Evolutionary conservation across 78 protist genomes (phyloP).

Genomic region (Capsaspora owczarzaki): DNA sequence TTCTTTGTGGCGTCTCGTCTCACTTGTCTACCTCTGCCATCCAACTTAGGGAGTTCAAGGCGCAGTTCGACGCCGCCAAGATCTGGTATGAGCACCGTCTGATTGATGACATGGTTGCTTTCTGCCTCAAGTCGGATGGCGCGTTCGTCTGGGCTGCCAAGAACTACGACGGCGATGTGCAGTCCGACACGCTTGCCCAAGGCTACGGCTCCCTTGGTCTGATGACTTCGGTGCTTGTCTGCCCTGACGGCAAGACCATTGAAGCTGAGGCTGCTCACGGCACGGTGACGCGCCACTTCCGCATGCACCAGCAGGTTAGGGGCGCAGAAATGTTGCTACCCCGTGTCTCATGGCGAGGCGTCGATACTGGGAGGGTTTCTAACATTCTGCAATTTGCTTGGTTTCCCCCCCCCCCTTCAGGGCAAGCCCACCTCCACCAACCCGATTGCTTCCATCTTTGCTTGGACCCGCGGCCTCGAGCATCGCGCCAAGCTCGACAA

Average conservation of each 20-base stretch:
- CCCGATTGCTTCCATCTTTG: conserved; percentile 80
- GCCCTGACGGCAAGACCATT: conserved; percentile 71
- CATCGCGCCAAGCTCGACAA: conserved; percentile 81
- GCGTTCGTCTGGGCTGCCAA: conserved; percentile 93
- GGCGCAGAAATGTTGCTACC: background rate
- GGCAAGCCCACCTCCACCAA: conserved; percentile 77
- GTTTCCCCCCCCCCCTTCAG: conserved; percentile 10
- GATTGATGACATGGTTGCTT: conserved; percentile 91
- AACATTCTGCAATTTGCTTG: background rate
- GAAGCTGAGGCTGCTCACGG: conserved; percentile 94
- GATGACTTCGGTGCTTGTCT: conserved; percentile 81
- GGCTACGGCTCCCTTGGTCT: conserved; percentile 88
- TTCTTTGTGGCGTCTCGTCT: background rate
- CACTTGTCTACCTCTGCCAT: background rate
- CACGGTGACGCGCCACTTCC: conserved; percentile 84
- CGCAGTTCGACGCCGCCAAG: conserved; percentile 38
- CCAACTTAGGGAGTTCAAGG: background rate
- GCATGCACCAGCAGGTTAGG: conserved; percentile 47
- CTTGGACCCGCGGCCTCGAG: conserved; percentile 83
- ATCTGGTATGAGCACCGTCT: conserved; percentile 85
- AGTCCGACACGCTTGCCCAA: conserved; percentile 76
- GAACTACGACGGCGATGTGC: conserved; percentile 95
- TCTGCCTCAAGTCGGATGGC: conserved; percentile 53
- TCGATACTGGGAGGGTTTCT: background rate
- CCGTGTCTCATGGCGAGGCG: background rate